phyloP scores from a whole-genome alignment of 257 asterid genomes.

The Parsonsia alboflavescens region DNA sequence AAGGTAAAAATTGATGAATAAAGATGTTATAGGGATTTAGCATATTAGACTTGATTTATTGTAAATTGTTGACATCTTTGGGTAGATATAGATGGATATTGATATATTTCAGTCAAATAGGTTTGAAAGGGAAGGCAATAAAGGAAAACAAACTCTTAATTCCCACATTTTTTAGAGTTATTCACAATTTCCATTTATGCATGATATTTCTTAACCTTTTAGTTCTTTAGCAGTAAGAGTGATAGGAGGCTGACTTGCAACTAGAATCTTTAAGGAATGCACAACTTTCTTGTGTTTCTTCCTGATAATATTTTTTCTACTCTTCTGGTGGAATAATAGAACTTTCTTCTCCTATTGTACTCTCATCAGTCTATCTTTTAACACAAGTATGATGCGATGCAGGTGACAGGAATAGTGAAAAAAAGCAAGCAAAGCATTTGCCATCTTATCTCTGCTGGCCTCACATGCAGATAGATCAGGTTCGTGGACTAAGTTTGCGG shows the following conservation, averaged over 20 bases:
- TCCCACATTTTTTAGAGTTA: background rate
- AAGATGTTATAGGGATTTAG: background rate
- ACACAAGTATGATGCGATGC: conserved; percentile 26
- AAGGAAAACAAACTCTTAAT: background rate
- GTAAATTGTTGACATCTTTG: background rate
- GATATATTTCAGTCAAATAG: background rate
- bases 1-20: background rate
- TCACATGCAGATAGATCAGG: conserved; percentile 91
- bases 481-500: conserved; percentile 85
- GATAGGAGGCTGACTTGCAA: conserved; percentile 1
- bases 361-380: background rate
- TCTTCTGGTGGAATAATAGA: background rate
- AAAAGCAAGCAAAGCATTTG: conserved; percentile 43
- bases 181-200: background rate
- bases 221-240: background rate
- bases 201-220: background rate
- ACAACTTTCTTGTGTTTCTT: background rate
- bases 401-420: conserved; percentile 59
- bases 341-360: background rate
- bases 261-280: background rate
- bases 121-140: background rate
- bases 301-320: background rate
- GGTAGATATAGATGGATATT: background rate
- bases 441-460: conserved; percentile 92
- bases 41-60: background rate